phyloP scores from a whole-genome alignment of 2,329 filamentous ascomycete species.

The Plenodomus biglobosus region DNA sequence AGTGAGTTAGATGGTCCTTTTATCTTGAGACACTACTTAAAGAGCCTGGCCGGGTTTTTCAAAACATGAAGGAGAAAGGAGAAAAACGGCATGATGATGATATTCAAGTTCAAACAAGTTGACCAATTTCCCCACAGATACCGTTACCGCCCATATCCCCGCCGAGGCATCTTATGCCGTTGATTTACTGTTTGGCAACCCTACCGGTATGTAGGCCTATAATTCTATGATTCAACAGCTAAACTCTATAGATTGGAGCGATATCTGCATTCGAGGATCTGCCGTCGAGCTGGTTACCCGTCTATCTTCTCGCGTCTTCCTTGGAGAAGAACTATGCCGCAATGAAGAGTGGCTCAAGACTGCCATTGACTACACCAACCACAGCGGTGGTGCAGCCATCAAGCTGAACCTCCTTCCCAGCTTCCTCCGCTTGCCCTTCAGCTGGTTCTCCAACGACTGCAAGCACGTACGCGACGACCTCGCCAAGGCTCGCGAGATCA shows the following conservation, averaged over 20 bases:
- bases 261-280: background rate
- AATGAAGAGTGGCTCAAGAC: constrained; percentile 46
- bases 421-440: background rate
- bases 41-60: too few species aligned
- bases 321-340: constrained; percentile 41
- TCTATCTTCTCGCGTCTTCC: constrained; percentile 24
- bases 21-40: too few species aligned
- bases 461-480: background rate
- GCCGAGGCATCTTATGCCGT: background rate
- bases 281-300: background rate
- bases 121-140: background rate
- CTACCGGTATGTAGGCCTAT: background rate
- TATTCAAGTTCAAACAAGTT: background rate
- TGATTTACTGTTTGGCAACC: background rate
- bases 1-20: background rate
- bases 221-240: background rate
- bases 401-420: background rate
- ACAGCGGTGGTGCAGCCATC: background rate
- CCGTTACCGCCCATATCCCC: background rate
- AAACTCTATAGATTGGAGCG: constrained; percentile 2
- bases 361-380: constrained; percentile 35
- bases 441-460: background rate
- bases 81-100: background rate
- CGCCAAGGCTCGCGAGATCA: background rate
- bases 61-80: too few species aligned